A percentile compares a stretch with the other conserved stretches of the same genome.
Conservation (phyloP, 169 alveolate species). For the Cystoisospora suis region DNA sequence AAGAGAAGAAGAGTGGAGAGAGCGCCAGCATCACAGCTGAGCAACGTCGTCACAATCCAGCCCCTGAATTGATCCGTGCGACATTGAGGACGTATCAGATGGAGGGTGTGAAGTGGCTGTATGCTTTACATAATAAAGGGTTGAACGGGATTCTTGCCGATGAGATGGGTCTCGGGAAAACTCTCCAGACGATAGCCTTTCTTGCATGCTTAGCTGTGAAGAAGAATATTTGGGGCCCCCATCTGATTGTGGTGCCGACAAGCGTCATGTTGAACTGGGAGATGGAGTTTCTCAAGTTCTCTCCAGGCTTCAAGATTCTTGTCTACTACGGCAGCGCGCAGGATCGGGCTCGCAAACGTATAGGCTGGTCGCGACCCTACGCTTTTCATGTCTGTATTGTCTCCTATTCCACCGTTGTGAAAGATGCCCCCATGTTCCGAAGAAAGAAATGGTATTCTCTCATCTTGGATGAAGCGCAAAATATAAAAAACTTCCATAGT, state of each 20-base stretch:
- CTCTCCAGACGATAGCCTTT: slow-evolving; percentile 96
- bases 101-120: slow-evolving; percentile 97
- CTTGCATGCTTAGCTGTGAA: slow-evolving; percentile 97
- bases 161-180: slow-evolving; percentile 99
- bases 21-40: background rate
- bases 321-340: slow-evolving; percentile 94
- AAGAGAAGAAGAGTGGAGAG: background rate
- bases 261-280: slow-evolving; percentile 98
- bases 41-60: background rate
- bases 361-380: slow-evolving; percentile 66
- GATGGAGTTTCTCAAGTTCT: slow-evolving; percentile 97
- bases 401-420: slow-evolving; percentile 93
- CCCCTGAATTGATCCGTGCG: slow-evolving; percentile 83
- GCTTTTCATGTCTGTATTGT: slow-evolving; percentile 97
- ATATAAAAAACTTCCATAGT: slow-evolving; percentile 97
- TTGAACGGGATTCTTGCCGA: slow-evolving; percentile 99
- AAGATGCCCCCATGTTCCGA: slow-evolving; percentile 93
- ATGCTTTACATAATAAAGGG: slow-evolving; percentile 92
- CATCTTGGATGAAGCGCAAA: slow-evolving; percentile 99
- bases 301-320: slow-evolving; percentile 95
- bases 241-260: slow-evolving; percentile 98
- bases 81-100: slow-evolving; percentile 93
- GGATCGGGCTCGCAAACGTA: slow-evolving; percentile 81
- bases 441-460: slow-evolving; percentile 96
- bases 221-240: slow-evolving; percentile 98